Evolutionary conservation across 2,329 filamentous ascomycete species (phyloP), one percentile per base, ranked within the genome.

Genomic region (Penicillium griseofulvum): DNA sequence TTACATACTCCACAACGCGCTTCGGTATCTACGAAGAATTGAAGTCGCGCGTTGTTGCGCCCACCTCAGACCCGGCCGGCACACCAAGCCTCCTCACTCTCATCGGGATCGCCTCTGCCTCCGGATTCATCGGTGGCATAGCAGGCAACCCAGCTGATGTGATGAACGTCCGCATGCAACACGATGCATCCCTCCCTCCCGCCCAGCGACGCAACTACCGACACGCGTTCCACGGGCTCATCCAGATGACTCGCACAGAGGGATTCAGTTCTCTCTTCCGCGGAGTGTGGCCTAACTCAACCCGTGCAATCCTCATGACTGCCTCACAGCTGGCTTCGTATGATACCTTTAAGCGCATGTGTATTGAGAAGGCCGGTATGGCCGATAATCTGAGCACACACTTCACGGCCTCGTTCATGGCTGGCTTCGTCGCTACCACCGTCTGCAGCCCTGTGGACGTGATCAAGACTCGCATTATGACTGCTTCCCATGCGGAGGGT

Each of bases 131-230:
- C 3, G 94, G 94, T 59, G 94, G 94, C 47, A 78, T 97, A 44
- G 89, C 88, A 6, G 94, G 94, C 62, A 99, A 97, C 76, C 91
- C 92, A 3, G 93, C 92, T 62, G 94, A 99, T 72, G 91, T 99
- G 33, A 81, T 97, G 68, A 99, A 99, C 75, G 94, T 99, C 47
- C 90, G 94, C 63, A 99, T 99, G 94, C 94, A 99, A 77, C 90
- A 96, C 76, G 94, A 88, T 66, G 87, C 89, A 2, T 86, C 91
- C 0, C 84, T 97, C 1, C 89, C 91, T 0, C 68, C 77, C 0
- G 81, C 82, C 5, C 79, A 95, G 68, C 86, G 90, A 45, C 84
- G 93, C 54, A 94, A 96, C 74, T 99, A 99, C 78, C 87, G 86
- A 60, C 84, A 97, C 73, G 94, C 92, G 3, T 73, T 97, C 45